These are phyloP conservation scores for Rhodomyrtus tomentosa DNA, from an alignment of 345 rosid genomes.

Conservation along the genomic window DNA sequence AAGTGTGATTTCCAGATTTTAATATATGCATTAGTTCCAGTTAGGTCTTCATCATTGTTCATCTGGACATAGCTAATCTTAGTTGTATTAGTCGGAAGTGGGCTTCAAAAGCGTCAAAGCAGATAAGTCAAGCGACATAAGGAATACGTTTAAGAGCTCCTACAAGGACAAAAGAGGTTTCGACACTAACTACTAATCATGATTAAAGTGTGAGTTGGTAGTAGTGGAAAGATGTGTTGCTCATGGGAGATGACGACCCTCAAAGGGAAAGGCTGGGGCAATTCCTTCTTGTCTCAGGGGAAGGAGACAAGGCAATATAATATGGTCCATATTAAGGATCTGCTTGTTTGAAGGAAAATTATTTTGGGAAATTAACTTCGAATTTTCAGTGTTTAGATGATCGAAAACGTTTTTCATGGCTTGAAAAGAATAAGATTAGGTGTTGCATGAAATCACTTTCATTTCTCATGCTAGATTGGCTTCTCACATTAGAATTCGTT, in stretches of 20 bases:
- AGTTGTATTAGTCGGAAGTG: background rate
- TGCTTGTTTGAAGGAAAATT: background rate
- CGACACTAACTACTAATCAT: background rate
- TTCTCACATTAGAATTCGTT: too few species aligned
- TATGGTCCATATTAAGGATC: background rate
- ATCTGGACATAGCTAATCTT: background rate
- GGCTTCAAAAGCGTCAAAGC: background rate
- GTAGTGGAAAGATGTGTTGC: background rate
- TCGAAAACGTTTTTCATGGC: fast-evolving
- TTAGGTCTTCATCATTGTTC: background rate
- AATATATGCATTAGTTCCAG: background rate
- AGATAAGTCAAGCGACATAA: background rate
- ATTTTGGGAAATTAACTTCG: background rate
- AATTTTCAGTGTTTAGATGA: background rate
- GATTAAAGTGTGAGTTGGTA: background rate
- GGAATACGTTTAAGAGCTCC: background rate
- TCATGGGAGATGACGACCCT: background rate
- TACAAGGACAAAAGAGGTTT: background rate
- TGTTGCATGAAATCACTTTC: too few species aligned
- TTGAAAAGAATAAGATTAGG: background rate
- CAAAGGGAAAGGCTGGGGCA: background rate
- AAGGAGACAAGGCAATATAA: background rate
- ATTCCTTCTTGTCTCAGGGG: background rate
- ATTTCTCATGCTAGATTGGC: too few species aligned
- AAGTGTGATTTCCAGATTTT: background rate